phyloP scores from a whole-genome alignment of 1,139 yeast genomes.

The Pichia sp. region DNA sequence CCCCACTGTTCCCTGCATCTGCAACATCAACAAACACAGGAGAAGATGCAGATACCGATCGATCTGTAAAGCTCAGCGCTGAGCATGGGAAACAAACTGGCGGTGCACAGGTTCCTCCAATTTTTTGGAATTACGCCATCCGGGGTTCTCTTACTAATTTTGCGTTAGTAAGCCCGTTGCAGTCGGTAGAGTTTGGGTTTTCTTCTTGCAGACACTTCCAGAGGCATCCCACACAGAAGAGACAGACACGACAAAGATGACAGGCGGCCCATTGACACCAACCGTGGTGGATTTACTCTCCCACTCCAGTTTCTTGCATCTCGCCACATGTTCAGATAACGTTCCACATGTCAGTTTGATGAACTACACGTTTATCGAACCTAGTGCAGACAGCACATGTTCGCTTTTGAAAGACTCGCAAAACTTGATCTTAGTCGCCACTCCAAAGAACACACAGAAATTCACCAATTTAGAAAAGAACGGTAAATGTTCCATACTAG shows the following conservation, averaged over 20 bases:
- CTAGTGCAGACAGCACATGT: conserved; percentile 26
- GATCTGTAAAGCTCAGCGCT: too few species aligned
- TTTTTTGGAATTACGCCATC: neutral
- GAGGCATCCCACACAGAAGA: too few species aligned
- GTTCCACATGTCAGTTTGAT: conserved; percentile 83
- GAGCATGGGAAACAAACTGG: too few species aligned
- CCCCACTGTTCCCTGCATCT: too few species aligned
- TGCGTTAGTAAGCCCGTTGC: too few species aligned
- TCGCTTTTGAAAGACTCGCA: conserved; percentile 32
- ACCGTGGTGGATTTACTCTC: conserved; percentile 53
- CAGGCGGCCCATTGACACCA: conserved; percentile 46
- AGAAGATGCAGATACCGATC: too few species aligned
- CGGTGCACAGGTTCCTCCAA: neutral
- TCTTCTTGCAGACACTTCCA: too few species aligned
- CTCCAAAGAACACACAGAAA: conserved; percentile 69
- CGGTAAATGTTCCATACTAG: conserved; percentile 72
- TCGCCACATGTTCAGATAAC: conserved; percentile 68
- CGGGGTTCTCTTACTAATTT: neutral
- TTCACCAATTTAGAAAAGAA: conserved; percentile 63
- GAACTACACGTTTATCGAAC: conserved; percentile 72
- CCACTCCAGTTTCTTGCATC: conserved; percentile 68
- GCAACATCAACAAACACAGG: too few species aligned
- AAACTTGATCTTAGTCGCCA: conserved; percentile 56
- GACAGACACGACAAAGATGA: neutral
- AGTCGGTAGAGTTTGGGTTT: too few species aligned